These are phyloP conservation scores for Pythium scleroteichum DNA, from an alignment of 352 stramenopile genomes.

Conservation along the genomic window DNA sequence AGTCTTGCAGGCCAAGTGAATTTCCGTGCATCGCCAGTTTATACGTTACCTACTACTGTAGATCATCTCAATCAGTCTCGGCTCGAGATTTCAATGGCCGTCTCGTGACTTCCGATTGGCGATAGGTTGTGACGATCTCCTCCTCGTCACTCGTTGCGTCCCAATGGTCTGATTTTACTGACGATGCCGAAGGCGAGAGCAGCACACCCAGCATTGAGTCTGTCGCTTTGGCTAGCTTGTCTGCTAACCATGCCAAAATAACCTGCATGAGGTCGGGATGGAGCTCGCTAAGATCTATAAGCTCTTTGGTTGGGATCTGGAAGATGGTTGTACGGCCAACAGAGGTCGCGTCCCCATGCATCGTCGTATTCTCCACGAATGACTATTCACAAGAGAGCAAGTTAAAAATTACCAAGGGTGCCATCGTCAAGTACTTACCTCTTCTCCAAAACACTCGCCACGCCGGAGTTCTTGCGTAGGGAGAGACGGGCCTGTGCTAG, in stretches of 20 bases:
- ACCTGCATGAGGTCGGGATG: conserved; percentile 86
- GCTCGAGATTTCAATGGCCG: conserved; percentile 47
- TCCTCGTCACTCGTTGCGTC: conserved; percentile 24
- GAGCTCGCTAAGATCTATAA: conserved; percentile 76
- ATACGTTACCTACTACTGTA: too few species aligned
- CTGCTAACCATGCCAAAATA: conserved; percentile 73
- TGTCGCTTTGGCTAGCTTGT: conserved; percentile 67
- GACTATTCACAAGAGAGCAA: conserved; percentile 39
- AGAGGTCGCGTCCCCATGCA: conserved; percentile 43
- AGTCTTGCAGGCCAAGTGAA: too few species aligned
- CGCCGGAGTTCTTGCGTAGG: conserved; percentile 52
- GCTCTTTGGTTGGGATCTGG: conserved; percentile 72
- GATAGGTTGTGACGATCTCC: conserved; percentile 15
- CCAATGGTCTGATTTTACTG: conserved; percentile 9
- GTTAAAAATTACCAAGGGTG: neutral
- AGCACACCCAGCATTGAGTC: conserved; percentile 66
- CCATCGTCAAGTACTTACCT: conserved; percentile 36
- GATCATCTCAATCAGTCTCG: conserved; percentile 43
- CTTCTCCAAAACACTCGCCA: conserved; percentile 83
- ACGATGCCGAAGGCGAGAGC: conserved; percentile 39
- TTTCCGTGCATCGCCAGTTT: too few species aligned
- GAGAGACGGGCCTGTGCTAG: neutral
- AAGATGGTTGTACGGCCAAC: conserved; percentile 68
- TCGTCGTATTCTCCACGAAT: conserved; percentile 58
- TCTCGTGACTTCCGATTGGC: conserved; percentile 25